Conservation (phyloP, 176 grass and related monocot species). For the Carex scoparia region DNA sequence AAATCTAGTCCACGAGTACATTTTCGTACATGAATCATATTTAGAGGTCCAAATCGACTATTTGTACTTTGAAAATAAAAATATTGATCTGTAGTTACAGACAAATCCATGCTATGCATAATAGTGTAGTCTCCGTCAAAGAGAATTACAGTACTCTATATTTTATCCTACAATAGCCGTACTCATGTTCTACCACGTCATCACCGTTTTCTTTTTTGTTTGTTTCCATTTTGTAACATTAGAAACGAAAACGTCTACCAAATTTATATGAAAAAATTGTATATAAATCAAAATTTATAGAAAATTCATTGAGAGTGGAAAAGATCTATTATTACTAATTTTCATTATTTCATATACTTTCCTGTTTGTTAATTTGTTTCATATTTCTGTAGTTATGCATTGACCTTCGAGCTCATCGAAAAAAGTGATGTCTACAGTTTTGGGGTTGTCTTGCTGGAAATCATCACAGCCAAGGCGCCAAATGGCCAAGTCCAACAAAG, state of each 20-base stretch:
- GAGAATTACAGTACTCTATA: no score
- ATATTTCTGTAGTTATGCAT: conserved; percentile 32
- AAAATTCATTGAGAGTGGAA: no score
- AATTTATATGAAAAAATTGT: neutral
- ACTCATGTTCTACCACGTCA: neutral
- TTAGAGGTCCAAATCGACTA: no score
- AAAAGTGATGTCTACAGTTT: conserved; percentile 53
- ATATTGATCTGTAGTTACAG: no score
- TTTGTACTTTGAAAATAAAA: no score
- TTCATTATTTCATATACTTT: neutral
- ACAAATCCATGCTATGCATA: no score
- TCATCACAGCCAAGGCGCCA: conserved; percentile 30
- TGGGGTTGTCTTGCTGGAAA: conserved; percentile 37
- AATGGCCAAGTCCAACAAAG: neutral
- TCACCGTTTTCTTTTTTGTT: neutral
- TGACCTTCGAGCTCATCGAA: conserved; percentile 22
- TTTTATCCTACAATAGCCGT: neutral
- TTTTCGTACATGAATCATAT: no score
- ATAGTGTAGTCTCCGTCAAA: no score
- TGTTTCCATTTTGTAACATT: neutral
- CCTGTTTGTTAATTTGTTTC: neutral
- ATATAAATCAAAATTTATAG: neutral
- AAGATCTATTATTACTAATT: no score
- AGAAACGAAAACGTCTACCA: neutral
- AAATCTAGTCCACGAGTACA: no score